Evolutionary conservation across 371 early-diverging fungal species (phyloP).

Genomic region (Funneliformis caledonium): DNA sequence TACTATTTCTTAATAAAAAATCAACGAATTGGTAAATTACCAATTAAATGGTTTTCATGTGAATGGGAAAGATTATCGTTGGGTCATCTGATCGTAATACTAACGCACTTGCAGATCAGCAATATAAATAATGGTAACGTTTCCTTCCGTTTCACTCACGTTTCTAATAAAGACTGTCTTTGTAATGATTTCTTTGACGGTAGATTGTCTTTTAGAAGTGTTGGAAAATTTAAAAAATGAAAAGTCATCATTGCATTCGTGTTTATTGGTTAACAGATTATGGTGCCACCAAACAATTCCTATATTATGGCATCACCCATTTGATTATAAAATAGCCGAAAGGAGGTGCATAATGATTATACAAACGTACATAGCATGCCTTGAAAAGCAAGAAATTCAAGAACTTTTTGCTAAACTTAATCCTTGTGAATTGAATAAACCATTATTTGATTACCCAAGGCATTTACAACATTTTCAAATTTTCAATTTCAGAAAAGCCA

Average conservation of each 20-base stretch:
- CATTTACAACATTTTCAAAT: conserved; percentile 4
- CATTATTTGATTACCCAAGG: conserved; percentile 22
- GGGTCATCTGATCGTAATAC: too few relatives aligned
- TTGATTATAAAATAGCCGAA: neutral
- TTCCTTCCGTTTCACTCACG: too few relatives aligned
- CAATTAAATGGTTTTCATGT: too few relatives aligned
- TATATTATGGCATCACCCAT: conserved; percentile 24
- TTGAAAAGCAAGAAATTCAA: neutral
- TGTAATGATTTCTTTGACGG: neutral
- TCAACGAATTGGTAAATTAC: too few relatives aligned
- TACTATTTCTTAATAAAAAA: too few relatives aligned
- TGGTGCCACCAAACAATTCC: conserved; percentile 8
- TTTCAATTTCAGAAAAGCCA: neutral
- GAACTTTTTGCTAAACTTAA: neutral
- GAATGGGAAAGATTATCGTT: too few relatives aligned
- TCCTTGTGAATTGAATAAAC: neutral
- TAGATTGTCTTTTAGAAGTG: conserved; percentile 15
- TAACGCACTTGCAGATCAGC: too few relatives aligned
- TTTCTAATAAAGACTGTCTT: too few relatives aligned
- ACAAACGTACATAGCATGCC: neutral
- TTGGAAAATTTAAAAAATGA: neutral
- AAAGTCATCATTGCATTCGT: neutral
- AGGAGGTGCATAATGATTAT: neutral
- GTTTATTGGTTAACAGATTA: conserved; percentile 4
- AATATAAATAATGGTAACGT: too few relatives aligned